A percentile compares a stretch with the other conserved stretches of the same genome.
These are phyloP conservation scores for Naematelia encephala DNA, from an alignment of 768 basidiomycete genomes.

Conservation along the genomic window DNA sequence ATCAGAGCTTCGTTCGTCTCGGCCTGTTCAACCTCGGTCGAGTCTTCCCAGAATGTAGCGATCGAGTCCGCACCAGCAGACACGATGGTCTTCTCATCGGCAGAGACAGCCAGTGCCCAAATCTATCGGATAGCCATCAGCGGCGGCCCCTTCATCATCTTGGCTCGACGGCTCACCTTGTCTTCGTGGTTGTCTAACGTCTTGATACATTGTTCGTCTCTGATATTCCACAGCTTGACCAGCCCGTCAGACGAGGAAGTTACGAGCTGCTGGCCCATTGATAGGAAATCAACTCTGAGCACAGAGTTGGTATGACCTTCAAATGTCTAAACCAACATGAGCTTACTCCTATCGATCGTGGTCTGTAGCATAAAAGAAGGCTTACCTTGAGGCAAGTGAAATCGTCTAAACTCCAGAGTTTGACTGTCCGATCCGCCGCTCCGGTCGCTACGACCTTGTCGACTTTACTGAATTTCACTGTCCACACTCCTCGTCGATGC, in stretches of 20 bases:
- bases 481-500: conserved; percentile 96
- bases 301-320: conserved; percentile 99
- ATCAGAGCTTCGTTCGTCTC: conserved; percentile 71
- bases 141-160: background rate
- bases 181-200: conserved; percentile 98
- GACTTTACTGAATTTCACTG: conserved; percentile 76
- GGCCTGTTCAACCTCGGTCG: conserved; percentile 74
- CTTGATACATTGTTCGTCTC: conserved; percentile 76
- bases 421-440: conserved; percentile 91
- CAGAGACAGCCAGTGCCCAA: conserved; percentile 86
- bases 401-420: conserved; percentile 90
- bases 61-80: conserved; percentile 96
- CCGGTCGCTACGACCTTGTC: conserved; percentile 87
- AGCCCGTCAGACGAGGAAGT: conserved; percentile 90
- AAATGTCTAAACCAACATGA: conserved; percentile 74
- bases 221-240: conserved; percentile 91
- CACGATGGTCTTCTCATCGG: conserved; percentile 77
- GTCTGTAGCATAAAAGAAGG: background rate
- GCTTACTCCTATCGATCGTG: background rate
- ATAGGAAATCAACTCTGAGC: conserved; percentile 84
- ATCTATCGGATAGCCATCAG: too few relatives aligned
- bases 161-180: conserved; percentile 65
- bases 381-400: conserved; percentile 73
- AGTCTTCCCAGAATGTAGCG: conserved; percentile 94
- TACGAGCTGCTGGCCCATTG: conserved; percentile 75